Conservation (phyloP, 176 grass and related monocot species). For the Stipa capillata region DNA sequence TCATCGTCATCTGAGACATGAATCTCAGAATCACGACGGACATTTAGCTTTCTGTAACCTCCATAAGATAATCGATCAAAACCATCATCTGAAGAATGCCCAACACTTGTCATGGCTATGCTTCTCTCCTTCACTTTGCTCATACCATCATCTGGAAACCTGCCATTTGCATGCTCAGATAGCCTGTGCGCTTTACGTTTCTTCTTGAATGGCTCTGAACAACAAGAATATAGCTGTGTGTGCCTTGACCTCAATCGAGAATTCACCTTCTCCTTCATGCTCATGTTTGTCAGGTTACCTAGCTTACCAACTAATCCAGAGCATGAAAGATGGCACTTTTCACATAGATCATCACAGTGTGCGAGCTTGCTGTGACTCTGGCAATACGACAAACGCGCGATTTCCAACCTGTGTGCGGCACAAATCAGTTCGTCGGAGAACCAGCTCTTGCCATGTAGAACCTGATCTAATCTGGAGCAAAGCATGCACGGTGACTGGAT, state of each 20-base stretch:
- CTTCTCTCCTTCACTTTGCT: conserved; percentile 27
- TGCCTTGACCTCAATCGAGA: neutral
- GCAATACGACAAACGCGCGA: conserved; percentile 61
- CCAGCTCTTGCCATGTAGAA: conserved; percentile 52
- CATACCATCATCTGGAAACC: conserved; percentile 2
- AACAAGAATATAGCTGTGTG: conserved; percentile 37
- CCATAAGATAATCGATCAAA: conserved; percentile 25
- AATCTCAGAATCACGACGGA: conserved; percentile 41
- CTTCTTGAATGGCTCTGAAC: conserved; percentile 46
- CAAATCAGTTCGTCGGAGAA: conserved; percentile 77
- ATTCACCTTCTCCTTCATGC: conserved; percentile 23
- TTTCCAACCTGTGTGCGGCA: conserved; percentile 56
- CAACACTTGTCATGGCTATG: conserved; percentile 13
- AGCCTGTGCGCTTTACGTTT: neutral
- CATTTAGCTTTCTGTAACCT: conserved; percentile 53
- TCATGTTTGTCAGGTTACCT: conserved; percentile 8
- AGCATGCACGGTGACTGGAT: conserved; percentile 65
- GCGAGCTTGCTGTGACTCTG: conserved; percentile 56
- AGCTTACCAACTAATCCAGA: conserved; percentile 4
- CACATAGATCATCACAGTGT: conserved; percentile 44
- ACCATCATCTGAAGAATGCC: conserved; percentile 25
- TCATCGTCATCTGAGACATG: conserved; percentile 27
- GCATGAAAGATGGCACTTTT: conserved; percentile 47
- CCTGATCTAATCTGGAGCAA: conserved; percentile 50
- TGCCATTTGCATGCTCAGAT: conserved; percentile 11